phyloP scores from a whole-genome alignment of 208 protist species.

The Zelonia costaricensis region DNA sequence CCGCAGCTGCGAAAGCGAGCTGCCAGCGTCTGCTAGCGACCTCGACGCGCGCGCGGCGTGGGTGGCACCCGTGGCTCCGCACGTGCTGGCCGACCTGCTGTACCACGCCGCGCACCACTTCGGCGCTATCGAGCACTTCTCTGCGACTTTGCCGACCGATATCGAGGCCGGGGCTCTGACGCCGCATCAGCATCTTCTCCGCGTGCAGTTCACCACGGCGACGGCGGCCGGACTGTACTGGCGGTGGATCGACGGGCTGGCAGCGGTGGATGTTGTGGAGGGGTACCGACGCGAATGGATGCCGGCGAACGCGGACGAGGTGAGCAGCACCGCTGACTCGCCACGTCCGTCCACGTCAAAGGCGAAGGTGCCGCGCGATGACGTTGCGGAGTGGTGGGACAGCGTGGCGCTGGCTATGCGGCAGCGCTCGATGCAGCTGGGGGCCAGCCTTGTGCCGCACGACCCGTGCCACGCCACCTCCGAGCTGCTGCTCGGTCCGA shows the following conservation, averaged over 20 bases:
- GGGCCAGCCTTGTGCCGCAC: slow-evolving; percentile 35
- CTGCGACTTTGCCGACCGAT: too few relatives aligned
- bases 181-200: too few relatives aligned
- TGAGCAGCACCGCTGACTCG: background rate
- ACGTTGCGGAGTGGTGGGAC: slow-evolving; percentile 16
- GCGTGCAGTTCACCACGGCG: slow-evolving; percentile 61
- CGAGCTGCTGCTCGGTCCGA: slow-evolving; percentile 48
- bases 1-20: too few relatives aligned
- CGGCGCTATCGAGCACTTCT: slow-evolving; percentile 59
- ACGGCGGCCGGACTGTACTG: slow-evolving; percentile 51
- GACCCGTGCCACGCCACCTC: slow-evolving; percentile 28
- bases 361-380: background rate
- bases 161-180: too few relatives aligned
- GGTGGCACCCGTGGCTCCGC: background rate
- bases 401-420: background rate
- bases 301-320: background rate
- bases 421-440: slow-evolving; percentile 1
- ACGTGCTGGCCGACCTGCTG: slow-evolving; percentile 24
- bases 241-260: slow-evolving; percentile 23
- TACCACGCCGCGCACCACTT: slow-evolving; percentile 37
- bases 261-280: slow-evolving; percentile 2
- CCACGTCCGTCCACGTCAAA: too few relatives aligned
- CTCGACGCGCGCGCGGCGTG: background rate
- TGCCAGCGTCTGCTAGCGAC: too few relatives aligned
- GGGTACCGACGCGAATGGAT: slow-evolving; percentile 11